Percentiles rank a stretch among this genome's conserved stretches.
These are phyloP conservation scores for Elsinoe arachidis DNA, from an alignment of 2,329 filamentous ascomycete species.

Conservation along the genomic window DNA sequence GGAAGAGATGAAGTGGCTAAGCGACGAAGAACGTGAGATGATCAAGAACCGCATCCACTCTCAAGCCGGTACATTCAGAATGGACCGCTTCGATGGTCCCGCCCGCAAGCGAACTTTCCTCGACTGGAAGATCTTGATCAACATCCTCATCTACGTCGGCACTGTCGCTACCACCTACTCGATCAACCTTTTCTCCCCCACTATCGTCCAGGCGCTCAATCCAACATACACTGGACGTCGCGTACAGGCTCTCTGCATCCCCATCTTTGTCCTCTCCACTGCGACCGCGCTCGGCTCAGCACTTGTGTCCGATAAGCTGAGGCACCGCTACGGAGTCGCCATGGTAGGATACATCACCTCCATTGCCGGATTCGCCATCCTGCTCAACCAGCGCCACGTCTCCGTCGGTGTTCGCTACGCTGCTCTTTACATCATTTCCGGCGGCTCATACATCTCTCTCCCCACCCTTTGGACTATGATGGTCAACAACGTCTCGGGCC, in stretches of 20 bases:
- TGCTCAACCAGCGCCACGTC: constrained; percentile 25
- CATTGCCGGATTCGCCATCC: constrained; percentile 23
- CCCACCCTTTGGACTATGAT: constrained; percentile 25
- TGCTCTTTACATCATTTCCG: constrained; percentile 24
- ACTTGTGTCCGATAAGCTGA: constrained; percentile 26
- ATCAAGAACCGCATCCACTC: constrained; percentile 30
- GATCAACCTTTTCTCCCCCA: constrained; percentile 33
- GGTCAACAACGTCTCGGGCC: constrained; percentile 26
- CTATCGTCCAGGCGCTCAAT: constrained; percentile 38
- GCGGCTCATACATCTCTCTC: constrained; percentile 25
- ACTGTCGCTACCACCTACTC: constrained; percentile 28
- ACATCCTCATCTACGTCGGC: constrained; percentile 28
- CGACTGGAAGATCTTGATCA: constrained; percentile 28
- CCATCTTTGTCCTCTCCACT: constrained; percentile 26
- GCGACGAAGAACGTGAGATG: constrained; percentile 23
- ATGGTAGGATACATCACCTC: constrained; percentile 19
- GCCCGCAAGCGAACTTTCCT: constrained; percentile 27
- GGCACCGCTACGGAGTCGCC: constrained; percentile 27
- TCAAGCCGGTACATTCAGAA: constrained; percentile 28
- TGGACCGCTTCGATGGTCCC: constrained; percentile 23
- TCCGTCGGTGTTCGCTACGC: constrained; percentile 21
- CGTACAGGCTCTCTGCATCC: constrained; percentile 23
- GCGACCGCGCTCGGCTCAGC: constrained; percentile 25
- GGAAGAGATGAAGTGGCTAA: constrained; percentile 28
- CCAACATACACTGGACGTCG: constrained; percentile 23